Evolutionary conservation across 345 rosid species (phyloP).

Genomic region (Aurinia saxatilis): DNA sequence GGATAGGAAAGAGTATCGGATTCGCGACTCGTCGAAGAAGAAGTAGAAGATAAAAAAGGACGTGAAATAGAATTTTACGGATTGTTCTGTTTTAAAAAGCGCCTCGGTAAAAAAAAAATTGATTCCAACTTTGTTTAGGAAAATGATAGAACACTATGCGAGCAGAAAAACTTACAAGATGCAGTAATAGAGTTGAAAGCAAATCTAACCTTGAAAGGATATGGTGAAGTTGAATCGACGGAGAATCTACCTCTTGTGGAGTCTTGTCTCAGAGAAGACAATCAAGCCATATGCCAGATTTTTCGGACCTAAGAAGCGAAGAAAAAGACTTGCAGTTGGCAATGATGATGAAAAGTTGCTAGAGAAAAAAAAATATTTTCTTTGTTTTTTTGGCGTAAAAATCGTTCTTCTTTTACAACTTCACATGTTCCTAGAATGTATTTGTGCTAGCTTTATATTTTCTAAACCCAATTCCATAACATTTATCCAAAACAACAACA

Average conservation of each 20-base stretch:
- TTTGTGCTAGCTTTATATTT: too few species aligned
- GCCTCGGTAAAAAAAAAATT: too few species aligned
- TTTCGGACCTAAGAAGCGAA: conserved; percentile 1
- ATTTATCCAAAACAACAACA: too few species aligned
- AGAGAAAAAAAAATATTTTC: background rate
- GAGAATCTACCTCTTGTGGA: conserved; percentile 5
- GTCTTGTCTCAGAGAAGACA: conserved; percentile 15
- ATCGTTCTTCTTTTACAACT: too few species aligned
- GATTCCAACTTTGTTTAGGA: background rate
- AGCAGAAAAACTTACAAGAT: background rate
- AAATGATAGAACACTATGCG: conserved; percentile 17
- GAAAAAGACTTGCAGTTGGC: background rate
- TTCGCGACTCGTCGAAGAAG: too few species aligned
- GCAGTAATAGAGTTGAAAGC: background rate
- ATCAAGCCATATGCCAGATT: conserved; percentile 9
- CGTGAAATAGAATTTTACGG: too few species aligned
- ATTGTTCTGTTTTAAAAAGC: too few species aligned
- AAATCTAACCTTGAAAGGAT: background rate
- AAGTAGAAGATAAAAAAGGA: too few species aligned
- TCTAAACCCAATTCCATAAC: too few species aligned
- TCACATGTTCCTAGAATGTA: too few species aligned
- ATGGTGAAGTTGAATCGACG: background rate
- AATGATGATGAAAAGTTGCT: background rate
- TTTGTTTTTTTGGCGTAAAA: too few species aligned
- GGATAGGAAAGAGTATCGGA: too few species aligned